phyloP scores from a whole-genome alignment of 441 rosid species.

The Flueggea neowawraea region DNA sequence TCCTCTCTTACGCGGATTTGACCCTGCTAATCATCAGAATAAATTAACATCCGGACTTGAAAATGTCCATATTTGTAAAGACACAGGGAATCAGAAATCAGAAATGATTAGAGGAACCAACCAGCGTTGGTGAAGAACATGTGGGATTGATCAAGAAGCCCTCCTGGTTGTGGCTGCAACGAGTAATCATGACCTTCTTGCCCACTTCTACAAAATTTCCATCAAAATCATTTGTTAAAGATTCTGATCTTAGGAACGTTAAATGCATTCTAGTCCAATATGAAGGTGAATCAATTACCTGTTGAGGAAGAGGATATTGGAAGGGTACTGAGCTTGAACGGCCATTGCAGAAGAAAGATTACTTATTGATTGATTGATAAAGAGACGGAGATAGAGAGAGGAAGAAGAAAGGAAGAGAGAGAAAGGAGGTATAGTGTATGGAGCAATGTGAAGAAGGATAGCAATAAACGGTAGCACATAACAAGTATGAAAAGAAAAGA shows the following conservation, averaged over 20 bases:
- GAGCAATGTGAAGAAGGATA: conserved; percentile 22
- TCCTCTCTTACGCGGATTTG: conserved; percentile 52
- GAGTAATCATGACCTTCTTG: conserved; percentile 66
- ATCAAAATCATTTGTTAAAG: background rate
- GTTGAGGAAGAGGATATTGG: conserved; percentile 73
- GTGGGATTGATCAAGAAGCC: conserved; percentile 57
- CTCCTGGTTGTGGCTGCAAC: conserved; percentile 57
- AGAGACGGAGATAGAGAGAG: conserved; percentile 1
- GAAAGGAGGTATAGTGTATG: background rate
- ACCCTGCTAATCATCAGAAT: background rate
- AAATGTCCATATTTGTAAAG: no score
- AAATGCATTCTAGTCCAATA: background rate
- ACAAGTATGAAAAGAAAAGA: conserved; percentile 41
- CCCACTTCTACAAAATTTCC: conserved; percentile 43
- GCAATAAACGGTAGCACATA: conserved; percentile 44
- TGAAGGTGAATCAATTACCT: conserved; percentile 33
- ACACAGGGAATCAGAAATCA: background rate
- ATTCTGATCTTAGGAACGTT: background rate
- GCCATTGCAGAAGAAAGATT: conserved; percentile 39
- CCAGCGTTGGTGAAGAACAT: conserved; percentile 64
- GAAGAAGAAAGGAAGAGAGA: background rate
- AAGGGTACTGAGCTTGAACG: conserved; percentile 84
- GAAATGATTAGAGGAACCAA: background rate
- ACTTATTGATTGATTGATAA: background rate
- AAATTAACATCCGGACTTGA: no score